Conservation (phyloP, 2,329 filamentous ascomycete genomes). For the Trichoderma atrobrunneum region DNA sequence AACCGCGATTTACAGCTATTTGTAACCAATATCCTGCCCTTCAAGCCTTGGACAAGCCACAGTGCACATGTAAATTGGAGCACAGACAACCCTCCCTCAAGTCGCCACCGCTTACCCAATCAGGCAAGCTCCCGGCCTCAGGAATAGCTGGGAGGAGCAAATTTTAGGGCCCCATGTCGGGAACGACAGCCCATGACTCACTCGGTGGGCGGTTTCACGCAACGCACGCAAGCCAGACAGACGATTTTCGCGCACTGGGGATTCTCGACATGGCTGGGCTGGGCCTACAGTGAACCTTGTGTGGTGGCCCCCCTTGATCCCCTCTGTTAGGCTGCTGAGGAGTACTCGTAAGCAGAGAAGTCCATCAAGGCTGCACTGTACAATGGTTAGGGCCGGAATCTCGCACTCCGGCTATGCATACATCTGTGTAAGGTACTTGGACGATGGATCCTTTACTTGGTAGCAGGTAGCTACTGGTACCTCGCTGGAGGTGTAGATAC, state of each 20-base stretch:
- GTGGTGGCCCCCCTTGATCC: background rate
- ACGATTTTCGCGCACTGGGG: background rate
- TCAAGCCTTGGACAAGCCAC: background rate
- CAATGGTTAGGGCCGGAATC: background rate
- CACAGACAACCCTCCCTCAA: background rate
- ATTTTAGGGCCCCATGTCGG: slow-evolving; percentile 5
- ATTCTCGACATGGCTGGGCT: background rate
- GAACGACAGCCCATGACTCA: slow-evolving; percentile 28
- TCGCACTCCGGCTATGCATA: background rate
- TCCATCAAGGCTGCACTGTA: background rate
- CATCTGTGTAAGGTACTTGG: background rate
- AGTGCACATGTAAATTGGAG: background rate
- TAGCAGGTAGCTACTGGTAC: background rate
- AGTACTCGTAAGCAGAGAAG: background rate
- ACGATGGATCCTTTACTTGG: background rate
- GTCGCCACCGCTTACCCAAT: slow-evolving; percentile 27
- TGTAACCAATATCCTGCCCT: background rate
- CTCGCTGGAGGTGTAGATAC: no score
- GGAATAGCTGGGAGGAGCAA: slow-evolving; percentile 9
- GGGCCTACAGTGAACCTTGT: background rate
- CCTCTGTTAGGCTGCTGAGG: background rate
- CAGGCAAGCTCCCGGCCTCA: slow-evolving; percentile 26
- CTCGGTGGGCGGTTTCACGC: slow-evolving; percentile 20
- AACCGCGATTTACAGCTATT: background rate
- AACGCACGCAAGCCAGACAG: background rate